Percentiles rank a stretch among this genome's conserved stretches.
phyloP scores from a whole-genome alignment of 805 yeast species.

The Candida silvicultrix region DNA sequence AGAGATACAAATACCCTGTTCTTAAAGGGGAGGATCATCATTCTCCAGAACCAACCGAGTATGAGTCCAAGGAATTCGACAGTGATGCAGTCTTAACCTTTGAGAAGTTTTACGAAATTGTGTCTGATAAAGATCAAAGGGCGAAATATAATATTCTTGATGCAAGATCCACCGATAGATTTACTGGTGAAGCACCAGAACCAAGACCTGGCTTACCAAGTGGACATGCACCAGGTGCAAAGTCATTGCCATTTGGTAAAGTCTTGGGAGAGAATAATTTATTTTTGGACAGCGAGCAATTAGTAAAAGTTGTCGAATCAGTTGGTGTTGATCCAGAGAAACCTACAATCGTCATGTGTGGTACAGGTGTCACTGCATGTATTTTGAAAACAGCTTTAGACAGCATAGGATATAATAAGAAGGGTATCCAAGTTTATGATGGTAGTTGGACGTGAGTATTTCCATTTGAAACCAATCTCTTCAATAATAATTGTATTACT shows the following conservation, averaged over 20 bases:
- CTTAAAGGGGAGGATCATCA: slow-evolving; percentile 22
- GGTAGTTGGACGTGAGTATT: slow-evolving; percentile 67
- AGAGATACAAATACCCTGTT: slow-evolving; percentile 36
- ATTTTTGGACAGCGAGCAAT: slow-evolving; percentile 41
- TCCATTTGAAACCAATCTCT: slow-evolving; percentile 15
- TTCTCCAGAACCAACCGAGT: slow-evolving; percentile 21
- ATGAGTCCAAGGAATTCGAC: slow-evolving; percentile 31
- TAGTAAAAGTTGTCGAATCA: slow-evolving; percentile 40
- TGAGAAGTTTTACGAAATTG: slow-evolving; percentile 60
- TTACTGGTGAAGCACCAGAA: slow-evolving; percentile 76
- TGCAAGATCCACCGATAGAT: slow-evolving; percentile 75
- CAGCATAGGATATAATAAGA: slow-evolving; percentile 37
- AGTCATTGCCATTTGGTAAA: slow-evolving; percentile 66
- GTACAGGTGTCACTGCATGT: slow-evolving; percentile 95
- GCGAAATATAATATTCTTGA: slow-evolving; percentile 56
- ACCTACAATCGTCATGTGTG: slow-evolving; percentile 85
- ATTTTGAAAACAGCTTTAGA: slow-evolving; percentile 73
- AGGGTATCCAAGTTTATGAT: slow-evolving; percentile 60
- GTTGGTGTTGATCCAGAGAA: slow-evolving; percentile 34
- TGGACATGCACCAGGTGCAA: slow-evolving; percentile 85
- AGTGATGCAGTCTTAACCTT: slow-evolving; percentile 51
- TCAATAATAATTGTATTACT: background rate
- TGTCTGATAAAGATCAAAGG: slow-evolving; percentile 38
- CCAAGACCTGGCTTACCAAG: slow-evolving; percentile 84
- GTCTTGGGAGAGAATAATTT: slow-evolving; percentile 43